Base-by-base conservation (phyloP, 2,329 filamentous ascomycete genomes). In the Colletotrichum sidae region DNA sequence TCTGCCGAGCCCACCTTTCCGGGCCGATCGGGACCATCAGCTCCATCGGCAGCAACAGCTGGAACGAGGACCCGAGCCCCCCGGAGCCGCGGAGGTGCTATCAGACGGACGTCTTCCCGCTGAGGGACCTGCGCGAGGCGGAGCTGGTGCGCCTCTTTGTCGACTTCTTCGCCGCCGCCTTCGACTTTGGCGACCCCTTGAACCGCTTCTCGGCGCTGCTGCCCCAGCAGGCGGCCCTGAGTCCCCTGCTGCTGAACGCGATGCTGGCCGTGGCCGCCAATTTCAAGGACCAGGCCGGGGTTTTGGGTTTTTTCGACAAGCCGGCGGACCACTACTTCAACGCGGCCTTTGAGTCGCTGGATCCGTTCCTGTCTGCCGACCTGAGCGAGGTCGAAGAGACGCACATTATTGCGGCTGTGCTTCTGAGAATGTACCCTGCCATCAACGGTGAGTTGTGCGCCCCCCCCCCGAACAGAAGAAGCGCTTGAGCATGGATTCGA, bases 261-360 rank as follows among this genome's bases (percentile, higher is more conserved):
- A 15, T 63, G 13, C 25, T 63, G 5, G 60, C 60, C 4, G 25
- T 59, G 1, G 13, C 60, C 6, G 60, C 54, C 2, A 63, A 53
- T 35, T 58, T 47, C 2, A 53, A 41, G 3, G 47, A 63, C 11
- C 33, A 41, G 6, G 41, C 46, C 2, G 47, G 2, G 1, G 37
- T 15, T 4, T 46, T 63, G 1, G 42, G 42, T 3, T 59, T 63
- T 11, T 63, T 59, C 11, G 55, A 63, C 11, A 63, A 63, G 25
- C 46, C 60, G 5, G 60, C 60, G 4, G 49, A 59, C 6, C 47
- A 56, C 3, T 63, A 63, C 6, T 49, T 42, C 25, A 17, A 34
- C 0, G 25, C 12, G 6, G 47, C 60, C 1, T 25, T 63, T 9
- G 37, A 38, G 4, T 13, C 47, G 15, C 35, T 63, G 2, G 17